Percentiles rank a stretch among this genome's conserved stretches.
These are phyloP conservation scores for Fusarium irregulare DNA, from an alignment of 2,329 filamentous ascomycete species.

Conservation along the genomic window DNA sequence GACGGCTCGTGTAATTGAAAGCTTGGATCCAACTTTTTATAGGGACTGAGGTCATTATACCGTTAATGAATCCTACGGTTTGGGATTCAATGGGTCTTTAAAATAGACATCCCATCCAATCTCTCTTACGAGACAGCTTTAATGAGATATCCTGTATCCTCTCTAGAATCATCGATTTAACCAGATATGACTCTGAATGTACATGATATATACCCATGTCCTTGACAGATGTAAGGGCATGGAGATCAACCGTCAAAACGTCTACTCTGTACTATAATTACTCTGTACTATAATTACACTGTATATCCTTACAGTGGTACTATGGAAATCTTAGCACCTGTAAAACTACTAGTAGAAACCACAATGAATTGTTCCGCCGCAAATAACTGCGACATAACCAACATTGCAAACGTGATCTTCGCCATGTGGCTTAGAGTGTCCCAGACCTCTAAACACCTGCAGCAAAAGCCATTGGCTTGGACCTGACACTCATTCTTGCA, in stretches of 20 bases:
- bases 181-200: neutral
- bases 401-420: neutral
- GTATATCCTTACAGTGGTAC: neutral
- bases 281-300: neutral
- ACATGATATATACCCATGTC: neutral
- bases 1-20: slow-evolving; percentile 22
- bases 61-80: neutral
- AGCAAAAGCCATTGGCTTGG: slow-evolving; percentile 25
- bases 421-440: slow-evolving; percentile 17
- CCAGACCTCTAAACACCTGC: slow-evolving; percentile 8
- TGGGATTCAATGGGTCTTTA: neutral
- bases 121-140: neutral
- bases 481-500: slow-evolving; percentile 16
- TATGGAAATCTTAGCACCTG: neutral
- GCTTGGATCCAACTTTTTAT: slow-evolving; percentile 7
- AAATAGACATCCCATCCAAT: neutral
- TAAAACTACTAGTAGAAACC: neutral
- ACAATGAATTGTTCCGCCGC: neutral
- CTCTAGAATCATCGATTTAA: neutral
- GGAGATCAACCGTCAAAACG: neutral
- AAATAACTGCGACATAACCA: neutral
- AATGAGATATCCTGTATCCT: neutral
- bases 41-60: slow-evolving; percentile 19
- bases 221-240: neutral
- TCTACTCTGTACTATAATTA: neutral